Percentiles rank a stretch among this genome's conserved stretches.
phyloP scores from a whole-genome alignment of 106 monocot genomes.

The Platanthera zijinensis region DNA sequence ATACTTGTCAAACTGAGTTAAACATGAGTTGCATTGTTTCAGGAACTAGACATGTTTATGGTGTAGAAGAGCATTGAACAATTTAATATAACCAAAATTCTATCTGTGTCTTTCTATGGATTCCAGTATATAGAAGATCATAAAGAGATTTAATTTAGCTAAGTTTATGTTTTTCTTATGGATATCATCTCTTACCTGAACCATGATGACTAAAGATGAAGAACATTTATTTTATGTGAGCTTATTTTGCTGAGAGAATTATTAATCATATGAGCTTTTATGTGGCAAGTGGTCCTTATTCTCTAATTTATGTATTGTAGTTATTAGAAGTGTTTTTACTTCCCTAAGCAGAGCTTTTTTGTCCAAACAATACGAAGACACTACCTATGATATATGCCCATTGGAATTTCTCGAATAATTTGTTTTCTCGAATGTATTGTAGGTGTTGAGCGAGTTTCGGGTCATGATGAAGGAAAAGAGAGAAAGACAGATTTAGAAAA shows the following conservation, averaged over 20 bases:
- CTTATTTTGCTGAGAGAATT: neutral
- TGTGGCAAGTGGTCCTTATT: neutral
- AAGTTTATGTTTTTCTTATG: neutral
- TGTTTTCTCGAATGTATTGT: slow-evolving; percentile 3
- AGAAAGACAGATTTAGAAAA: slow-evolving; percentile 63
- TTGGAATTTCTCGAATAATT: neutral
- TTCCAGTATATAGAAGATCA: neutral
- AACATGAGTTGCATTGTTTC: neutral
- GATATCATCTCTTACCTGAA: neutral
- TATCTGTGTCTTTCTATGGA: neutral
- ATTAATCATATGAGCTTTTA: neutral
- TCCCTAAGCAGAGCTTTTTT: neutral
- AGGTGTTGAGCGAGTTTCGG: slow-evolving; percentile 56
- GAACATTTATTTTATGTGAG: neutral
- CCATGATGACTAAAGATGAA: neutral
- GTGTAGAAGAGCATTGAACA: neutral
- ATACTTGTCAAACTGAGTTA: neutral
- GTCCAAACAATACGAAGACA: neutral
- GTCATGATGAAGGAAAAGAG: slow-evolving; percentile 56
- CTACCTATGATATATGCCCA: neutral
- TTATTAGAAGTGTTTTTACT: neutral
- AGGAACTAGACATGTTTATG: neutral
- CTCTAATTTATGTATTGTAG: neutral
- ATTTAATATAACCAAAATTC: neutral
- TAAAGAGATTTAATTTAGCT: neutral